These are phyloP conservation scores for Cercis canadensis DNA, from an alignment of 306 rosid genomes.

Conservation along the genomic window DNA sequence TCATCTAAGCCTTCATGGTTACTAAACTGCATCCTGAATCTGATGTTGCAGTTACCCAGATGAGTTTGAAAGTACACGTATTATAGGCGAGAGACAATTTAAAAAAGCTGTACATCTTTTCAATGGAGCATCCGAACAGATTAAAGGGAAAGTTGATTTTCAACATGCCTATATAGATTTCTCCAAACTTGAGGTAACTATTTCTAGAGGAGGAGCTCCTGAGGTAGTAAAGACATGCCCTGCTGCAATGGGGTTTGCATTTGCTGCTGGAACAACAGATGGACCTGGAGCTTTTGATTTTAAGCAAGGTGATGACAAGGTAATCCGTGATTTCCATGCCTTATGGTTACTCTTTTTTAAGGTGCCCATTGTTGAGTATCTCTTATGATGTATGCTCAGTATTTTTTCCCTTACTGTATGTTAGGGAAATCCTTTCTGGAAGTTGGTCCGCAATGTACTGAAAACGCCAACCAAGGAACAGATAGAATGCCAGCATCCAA, in stretches of 20 bases:
- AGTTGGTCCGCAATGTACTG: conserved; percentile 67
- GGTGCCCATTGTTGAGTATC: conserved; percentile 5
- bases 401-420: conserved; percentile 33
- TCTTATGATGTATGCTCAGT: conserved; percentile 33
- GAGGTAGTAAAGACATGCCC: conserved; percentile 83
- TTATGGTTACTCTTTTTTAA: conserved; percentile 24
- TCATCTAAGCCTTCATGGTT: conserved; percentile 7
- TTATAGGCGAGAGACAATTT: conserved; percentile 84
- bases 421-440: conserved; percentile 94
- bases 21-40: conserved; percentile 37
- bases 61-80: conserved; percentile 94
- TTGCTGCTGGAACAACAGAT: conserved; percentile 97
- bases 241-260: conserved; percentile 94
- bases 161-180: conserved; percentile 86
- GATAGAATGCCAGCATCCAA: conserved; percentile 76
- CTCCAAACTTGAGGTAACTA: conserved; percentile 70
- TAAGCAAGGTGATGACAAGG: conserved; percentile 89
- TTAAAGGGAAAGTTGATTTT: conserved; percentile 72
- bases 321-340: conserved; percentile 35
- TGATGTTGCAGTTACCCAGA: conserved; percentile 78
- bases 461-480: conserved; percentile 76
- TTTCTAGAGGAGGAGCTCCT: conserved; percentile 56
- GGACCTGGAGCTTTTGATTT: conserved; percentile 98
- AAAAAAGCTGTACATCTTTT: conserved; percentile 84
- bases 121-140: conserved; percentile 63